Percentiles rank a stretch among this genome's conserved stretches.
Evolutionary conservation across 2,329 filamentous ascomycete genomes (phyloP).

Genomic region (Beauveria rudraprayagi): DNA sequence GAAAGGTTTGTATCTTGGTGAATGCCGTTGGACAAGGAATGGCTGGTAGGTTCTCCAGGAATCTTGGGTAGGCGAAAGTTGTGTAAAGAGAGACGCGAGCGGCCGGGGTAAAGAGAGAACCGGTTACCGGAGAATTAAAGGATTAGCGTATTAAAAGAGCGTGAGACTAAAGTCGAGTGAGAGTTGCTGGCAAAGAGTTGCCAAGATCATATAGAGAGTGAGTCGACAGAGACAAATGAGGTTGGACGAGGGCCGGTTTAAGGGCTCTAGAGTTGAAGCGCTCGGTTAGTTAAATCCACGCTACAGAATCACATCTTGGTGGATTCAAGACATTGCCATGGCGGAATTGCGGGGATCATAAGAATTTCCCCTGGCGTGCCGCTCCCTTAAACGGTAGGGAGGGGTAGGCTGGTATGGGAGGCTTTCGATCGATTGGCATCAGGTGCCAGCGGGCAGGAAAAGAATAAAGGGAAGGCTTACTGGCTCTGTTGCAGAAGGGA

Average conservation of each 20-base stretch:
- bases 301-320: conserved; percentile 17
- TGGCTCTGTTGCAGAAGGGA: conserved; percentile 35
- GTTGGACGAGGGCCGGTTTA: conserved; percentile 39
- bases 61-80: conserved; percentile 36
- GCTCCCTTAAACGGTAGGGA: conserved; percentile 24
- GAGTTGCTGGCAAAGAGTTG: conserved; percentile 45
- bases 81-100: conserved; percentile 29
- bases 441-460: conserved; percentile 12
- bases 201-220: conserved; percentile 32
- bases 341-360: conserved; percentile 13
- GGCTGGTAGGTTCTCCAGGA: conserved; percentile 45
- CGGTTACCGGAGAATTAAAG: conserved; percentile 34
- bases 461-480: conserved; percentile 38
- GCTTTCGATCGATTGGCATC: conserved; percentile 18
- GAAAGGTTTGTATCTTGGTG: conserved; percentile 13
- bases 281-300: conserved; percentile 20
- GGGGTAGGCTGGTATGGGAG: conserved; percentile 21
- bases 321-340: conserved; percentile 15
- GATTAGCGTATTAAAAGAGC: conserved; percentile 51
- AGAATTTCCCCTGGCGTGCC: conserved; percentile 13
- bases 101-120: conserved; percentile 27
- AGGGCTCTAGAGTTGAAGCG: conserved; percentile 32
- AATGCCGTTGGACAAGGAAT: conserved; percentile 32
- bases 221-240: conserved; percentile 27
- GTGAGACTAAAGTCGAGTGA: conserved; percentile 47